Base-by-base conservation (phyloP, 1,284 basidiomycete genomes). In the Leccinum pachyderme region DNA sequence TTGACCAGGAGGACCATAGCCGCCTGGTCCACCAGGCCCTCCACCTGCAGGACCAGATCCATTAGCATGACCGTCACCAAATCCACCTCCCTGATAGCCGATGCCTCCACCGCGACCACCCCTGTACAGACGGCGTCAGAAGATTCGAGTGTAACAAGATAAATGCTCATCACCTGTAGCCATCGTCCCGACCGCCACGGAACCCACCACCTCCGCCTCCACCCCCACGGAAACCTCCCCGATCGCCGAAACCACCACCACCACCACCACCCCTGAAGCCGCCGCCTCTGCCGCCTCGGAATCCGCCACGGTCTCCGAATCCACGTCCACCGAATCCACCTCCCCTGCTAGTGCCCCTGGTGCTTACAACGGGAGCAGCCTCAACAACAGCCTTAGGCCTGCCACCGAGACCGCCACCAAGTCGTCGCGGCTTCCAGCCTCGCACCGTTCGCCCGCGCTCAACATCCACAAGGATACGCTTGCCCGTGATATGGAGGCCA, bases 381-480 rank as follows among this genome's bases (percentile, higher is more conserved):
- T 86, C 85, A 7, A 86, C 85, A 7, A 86, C 43, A 4, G 90
- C 89, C 72, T 97, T 97, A n/a, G 93, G 91, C 51, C 91, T 81
- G 12, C 96, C 97, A 22, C 97, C 97, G 25, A 99, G 81, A 1
- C 97, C 97, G 15, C 96, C 97, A 25, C 96, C 97, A 0, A 99
- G 77, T 54, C 95, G 85, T 57, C 91, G 89, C 5, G 97, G 97
- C 70, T 98, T 98, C 97, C 97, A 99, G 7, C 95, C 97, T 60
- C 96, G 88, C 28, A 99, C 97, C 1, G 97, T 99, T 49, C 96
- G 86, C 7, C 97, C 97, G 45, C 97, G 87, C 75, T 99, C 97
- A 52, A 99, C 96, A 69, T 99, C 97, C 51, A 99, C 96, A 43
- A 98, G 80, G 58, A 98, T 94, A 59, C 91, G 82, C 69, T 97